A percentile compares a stretch with the other conserved stretches of the same genome.
phyloP scores from a whole-genome alignment of 2,329 filamentous ascomycete genomes.

The Ceratocystis diversiconidia region DNA sequence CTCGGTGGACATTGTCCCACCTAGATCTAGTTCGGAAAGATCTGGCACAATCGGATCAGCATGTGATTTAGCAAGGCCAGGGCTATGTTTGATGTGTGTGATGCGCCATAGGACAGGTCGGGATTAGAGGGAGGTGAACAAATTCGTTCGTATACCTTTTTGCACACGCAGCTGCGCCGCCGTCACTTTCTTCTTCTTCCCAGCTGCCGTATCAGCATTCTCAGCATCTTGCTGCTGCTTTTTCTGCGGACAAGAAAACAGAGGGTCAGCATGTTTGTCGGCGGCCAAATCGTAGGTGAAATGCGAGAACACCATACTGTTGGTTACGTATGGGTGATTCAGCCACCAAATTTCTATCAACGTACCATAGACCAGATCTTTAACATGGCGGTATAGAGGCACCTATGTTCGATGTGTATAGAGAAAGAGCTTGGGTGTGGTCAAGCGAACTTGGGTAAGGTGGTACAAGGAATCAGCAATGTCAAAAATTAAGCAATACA shows the following conservation, averaged over 20 bases:
- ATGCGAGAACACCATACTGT: conserved; percentile 18
- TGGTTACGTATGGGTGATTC: too few species aligned
- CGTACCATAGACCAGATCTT: conserved; percentile 99
- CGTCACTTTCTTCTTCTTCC: conserved; percentile 97
- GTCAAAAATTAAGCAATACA: not conserved
- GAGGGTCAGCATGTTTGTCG: not conserved
- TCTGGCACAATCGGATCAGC: conserved; percentile 34
- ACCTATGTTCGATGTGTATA: not conserved
- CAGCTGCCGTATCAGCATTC: conserved; percentile 57
- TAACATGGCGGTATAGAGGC: conserved; percentile 47
- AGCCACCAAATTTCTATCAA: conserved; percentile 7
- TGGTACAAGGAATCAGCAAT: not conserved
- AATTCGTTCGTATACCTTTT: conserved; percentile 50
- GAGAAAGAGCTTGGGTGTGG: not conserved
- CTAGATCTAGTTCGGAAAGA: conserved; percentile 65
- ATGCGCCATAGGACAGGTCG: not conserved
- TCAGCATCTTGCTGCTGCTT: conserved; percentile 94
- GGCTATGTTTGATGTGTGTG: too few species aligned
- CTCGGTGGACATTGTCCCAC: conserved; percentile 64
- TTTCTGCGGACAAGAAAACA: conserved; percentile 42
- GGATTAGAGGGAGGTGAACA: not conserved
- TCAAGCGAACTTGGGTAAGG: not conserved
- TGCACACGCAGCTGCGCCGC: conserved; percentile 90
- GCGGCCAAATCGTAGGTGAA: not conserved
- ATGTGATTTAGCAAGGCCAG: not conserved